phyloP scores from a whole-genome alignment of 2,329 filamentous ascomycete species.

The Penicillium expansum region DNA sequence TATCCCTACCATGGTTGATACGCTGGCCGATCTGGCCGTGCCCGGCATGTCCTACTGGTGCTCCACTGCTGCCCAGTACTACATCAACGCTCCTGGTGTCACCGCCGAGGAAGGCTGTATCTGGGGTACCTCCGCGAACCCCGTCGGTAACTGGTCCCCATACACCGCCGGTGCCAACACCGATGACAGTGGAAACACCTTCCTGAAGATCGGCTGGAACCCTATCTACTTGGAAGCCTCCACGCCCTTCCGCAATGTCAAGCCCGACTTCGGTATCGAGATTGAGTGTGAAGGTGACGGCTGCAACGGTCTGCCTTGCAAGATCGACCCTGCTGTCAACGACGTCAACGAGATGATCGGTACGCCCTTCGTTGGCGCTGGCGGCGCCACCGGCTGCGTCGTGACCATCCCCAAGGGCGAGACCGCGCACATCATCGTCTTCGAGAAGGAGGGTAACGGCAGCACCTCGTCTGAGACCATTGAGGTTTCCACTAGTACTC shows the following conservation, averaged over 20 bases:
- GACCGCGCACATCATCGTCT: conserved; percentile 66
- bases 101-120: conserved; percentile 60
- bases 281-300: conserved; percentile 64
- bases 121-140: conserved; percentile 64
- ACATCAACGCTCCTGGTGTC: conserved; percentile 73
- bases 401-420: conserved; percentile 68
- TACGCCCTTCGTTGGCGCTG: conserved; percentile 59
- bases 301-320: conserved; percentile 73
- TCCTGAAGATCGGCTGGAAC: conserved; percentile 74
- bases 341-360: conserved; percentile 60
- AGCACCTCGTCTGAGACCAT: conserved; percentile 12
- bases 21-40: conserved; percentile 62
- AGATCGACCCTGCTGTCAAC: conserved; percentile 61
- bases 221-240: conserved; percentile 63
- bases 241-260: conserved; percentile 54
- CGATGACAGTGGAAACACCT: conserved; percentile 63
- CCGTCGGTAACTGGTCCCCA: conserved; percentile 72
- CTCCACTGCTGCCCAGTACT: conserved; percentile 71
- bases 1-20: conserved; percentile 68
- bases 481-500: conserved; percentile 13
- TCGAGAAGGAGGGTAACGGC: conserved; percentile 33
- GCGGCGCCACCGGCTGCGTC: conserved; percentile 69
- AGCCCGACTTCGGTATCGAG: conserved; percentile 65
- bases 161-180: conserved; percentile 76
- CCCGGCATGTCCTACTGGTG: conserved; percentile 70